Evolutionary conservation across 2,329 filamentous ascomycete genomes (phyloP), one percentile per base, ranked within the genome.

Genomic region (Phialocephala subalpina): DNA sequence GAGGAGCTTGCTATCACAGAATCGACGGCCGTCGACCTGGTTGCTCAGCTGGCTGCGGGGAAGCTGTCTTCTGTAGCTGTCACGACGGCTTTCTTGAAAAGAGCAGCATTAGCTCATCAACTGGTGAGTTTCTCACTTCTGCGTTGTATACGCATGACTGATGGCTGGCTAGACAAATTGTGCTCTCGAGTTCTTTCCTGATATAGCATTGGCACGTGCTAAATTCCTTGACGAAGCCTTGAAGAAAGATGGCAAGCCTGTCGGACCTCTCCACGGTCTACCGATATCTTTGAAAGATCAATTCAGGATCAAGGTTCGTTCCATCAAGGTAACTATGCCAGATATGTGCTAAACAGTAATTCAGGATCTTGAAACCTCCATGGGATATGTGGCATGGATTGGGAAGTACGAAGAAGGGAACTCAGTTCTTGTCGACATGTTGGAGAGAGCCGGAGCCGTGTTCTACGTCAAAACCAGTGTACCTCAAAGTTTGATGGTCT

Each of bases 381-480:
- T 80, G 74, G 80, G 78, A 16, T 97, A 94, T 73, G 93, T 97
- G 76, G 88, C 88, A 8, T 75, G 73, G 63, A 73, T 76, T 33
- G 75, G 74, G 20, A 73, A 70, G 53, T 70, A 67, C 29, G 73
- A 70, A 14, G 61, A 57, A 7, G 61, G 66, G 5, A 70, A 76
- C 62, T 70, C 70, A 2, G 73, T 70, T 8, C 60, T 80, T 7
- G 76, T 78, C 7, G 74, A 75, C 27, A 70, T 78, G 9, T 73
- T 80, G 1, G 69, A 75, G 14, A 71, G 74, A 38, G 74, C 92
- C 3, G 92, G 94, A 25, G 93, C 94, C 0, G 85, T 97, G 1
- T 94, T 94, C 0, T 97, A 97, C 76, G 93, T 94, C 72, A 97
- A 97, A 83, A 97, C 94, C 0, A 95, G 94, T 93, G 94, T 36